These are phyloP conservation scores for Eleusine coracana DNA, from an alignment of 176 grass and related monocot genomes.

Conservation along the genomic window DNA sequence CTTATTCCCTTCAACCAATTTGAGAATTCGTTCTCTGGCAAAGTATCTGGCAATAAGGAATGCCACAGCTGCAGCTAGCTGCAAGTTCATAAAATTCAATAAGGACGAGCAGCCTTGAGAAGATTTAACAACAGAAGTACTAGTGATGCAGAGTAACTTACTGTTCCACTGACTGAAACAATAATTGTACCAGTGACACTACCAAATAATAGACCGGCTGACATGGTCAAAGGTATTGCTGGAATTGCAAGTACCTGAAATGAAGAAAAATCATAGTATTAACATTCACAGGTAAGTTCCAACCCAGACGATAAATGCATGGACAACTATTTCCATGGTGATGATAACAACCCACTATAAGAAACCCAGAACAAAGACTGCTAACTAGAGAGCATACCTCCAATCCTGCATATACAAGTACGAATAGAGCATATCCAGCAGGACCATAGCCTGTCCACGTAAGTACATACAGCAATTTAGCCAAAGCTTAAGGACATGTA, in stretches of 20 bases:
- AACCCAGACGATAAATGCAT: conserved; percentile 17
- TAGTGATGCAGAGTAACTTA: conserved; percentile 52
- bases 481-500: not conserved
- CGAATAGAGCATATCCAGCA: conserved; percentile 90
- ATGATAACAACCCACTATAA: not conserved
- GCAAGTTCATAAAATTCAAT: conserved; percentile 41
- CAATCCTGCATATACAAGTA: conserved; percentile 88
- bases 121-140: conserved; percentile 7
- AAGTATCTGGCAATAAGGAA: conserved; percentile 99
- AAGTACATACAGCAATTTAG: conserved; percentile 18
- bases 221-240: conserved; percentile 98
- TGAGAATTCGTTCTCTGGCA: conserved; percentile 93
- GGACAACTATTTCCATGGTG: not conserved
- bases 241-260: conserved; percentile 96
- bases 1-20: conserved; percentile 97
- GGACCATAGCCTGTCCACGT: conserved; percentile 80
- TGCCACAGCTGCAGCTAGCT: conserved; percentile 84
- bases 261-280: conserved; percentile 1
- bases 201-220: conserved; percentile 88
- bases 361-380: not conserved
- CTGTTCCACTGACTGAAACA: conserved; percentile 95
- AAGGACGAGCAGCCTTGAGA: not conserved
- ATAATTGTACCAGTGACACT: conserved; percentile 85
- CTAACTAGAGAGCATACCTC: conserved; percentile 62
- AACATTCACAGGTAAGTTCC: conserved; percentile 17